Percentiles rank a stretch among this genome's conserved stretches.
These are phyloP conservation scores for Solanum dulcamara DNA, from an alignment of 257 asterid genomes.

Conservation along the genomic window DNA sequence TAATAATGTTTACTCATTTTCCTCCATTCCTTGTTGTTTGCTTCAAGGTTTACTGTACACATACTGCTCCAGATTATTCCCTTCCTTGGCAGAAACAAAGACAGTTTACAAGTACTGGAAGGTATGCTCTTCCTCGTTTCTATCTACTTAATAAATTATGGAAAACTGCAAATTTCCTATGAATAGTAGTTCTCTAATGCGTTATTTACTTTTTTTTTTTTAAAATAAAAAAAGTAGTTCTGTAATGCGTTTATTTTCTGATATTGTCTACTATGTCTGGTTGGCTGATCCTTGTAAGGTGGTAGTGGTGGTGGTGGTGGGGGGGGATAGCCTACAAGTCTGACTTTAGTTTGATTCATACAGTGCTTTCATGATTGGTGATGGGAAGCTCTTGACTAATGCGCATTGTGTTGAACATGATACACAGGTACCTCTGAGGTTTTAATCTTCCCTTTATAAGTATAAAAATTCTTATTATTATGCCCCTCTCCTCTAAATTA, in stretches of 20 bases:
- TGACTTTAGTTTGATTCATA: constrained; percentile 5
- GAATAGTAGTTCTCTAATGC: not conserved
- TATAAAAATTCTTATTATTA: not conserved
- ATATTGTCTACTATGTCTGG: not conserved
- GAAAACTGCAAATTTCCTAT: not conserved
- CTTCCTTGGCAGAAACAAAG: constrained; percentile 98
- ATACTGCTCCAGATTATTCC: constrained; percentile 90
- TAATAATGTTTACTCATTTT: not conserved
- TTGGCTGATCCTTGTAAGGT: not conserved
- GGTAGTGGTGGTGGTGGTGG: too few species aligned
- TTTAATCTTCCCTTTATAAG: not conserved
- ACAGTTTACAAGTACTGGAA: constrained; percentile 88
- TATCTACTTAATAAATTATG: not conserved
- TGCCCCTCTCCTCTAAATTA: not conserved
- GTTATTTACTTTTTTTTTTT: too few species aligned
- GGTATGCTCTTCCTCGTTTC: constrained; percentile 38
- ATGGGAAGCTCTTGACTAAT: constrained; percentile 85
- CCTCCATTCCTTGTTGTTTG: not conserved
- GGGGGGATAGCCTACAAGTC: not conserved
- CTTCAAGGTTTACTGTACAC: constrained; percentile 80
- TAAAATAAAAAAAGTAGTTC: not conserved
- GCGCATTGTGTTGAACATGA: constrained; percentile 92
- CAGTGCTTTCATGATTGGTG: constrained; percentile 96
- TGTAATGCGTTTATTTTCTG: not conserved
- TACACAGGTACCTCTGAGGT: constrained; percentile 48